Evolutionary conservation across 306 rosid species (phyloP).

Genomic region (Ceratonia siliqua): DNA sequence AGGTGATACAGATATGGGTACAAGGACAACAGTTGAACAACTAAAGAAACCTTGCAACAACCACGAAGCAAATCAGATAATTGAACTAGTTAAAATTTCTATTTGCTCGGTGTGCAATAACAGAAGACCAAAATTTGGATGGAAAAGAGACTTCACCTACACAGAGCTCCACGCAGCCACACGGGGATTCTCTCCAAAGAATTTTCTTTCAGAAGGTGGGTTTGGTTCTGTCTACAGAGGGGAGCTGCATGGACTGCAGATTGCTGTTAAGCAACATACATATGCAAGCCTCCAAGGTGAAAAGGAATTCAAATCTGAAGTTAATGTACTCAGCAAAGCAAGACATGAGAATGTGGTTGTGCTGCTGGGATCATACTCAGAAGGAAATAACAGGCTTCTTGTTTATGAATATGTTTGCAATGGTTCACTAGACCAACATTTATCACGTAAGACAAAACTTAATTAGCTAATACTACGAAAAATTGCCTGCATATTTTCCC

Average conservation of each 20-base stretch:
- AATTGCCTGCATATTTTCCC: neutral
- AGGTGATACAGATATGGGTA: constrained; percentile 24
- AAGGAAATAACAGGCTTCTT: constrained; percentile 62
- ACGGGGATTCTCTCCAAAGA: constrained; percentile 43
- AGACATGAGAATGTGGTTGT: constrained; percentile 74
- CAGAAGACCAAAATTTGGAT: constrained; percentile 53
- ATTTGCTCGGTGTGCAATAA: constrained; percentile 57
- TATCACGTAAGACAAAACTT: constrained; percentile 51
- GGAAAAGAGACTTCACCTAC: constrained; percentile 59
- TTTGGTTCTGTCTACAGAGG: constrained; percentile 74
- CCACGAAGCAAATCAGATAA: constrained; percentile 15
- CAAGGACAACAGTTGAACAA: constrained; percentile 7
- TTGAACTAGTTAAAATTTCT: constrained; percentile 33
- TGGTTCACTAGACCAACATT: constrained; percentile 68
- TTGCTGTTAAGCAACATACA: constrained; percentile 72
- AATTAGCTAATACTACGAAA: neutral
- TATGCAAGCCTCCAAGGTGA: constrained; percentile 63
- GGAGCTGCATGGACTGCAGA: constrained; percentile 44
- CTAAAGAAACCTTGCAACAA: neutral
- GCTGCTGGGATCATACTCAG: constrained; percentile 73
- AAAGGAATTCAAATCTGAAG: constrained; percentile 72
- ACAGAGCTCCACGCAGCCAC: constrained; percentile 63
- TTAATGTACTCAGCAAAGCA: constrained; percentile 63
- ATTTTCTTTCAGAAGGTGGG: constrained; percentile 84
- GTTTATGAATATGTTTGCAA: constrained; percentile 84